These are phyloP conservation scores for Brettanomyces anomalus DNA, from an alignment of 805 yeast species.

Conservation along the genomic window DNA sequence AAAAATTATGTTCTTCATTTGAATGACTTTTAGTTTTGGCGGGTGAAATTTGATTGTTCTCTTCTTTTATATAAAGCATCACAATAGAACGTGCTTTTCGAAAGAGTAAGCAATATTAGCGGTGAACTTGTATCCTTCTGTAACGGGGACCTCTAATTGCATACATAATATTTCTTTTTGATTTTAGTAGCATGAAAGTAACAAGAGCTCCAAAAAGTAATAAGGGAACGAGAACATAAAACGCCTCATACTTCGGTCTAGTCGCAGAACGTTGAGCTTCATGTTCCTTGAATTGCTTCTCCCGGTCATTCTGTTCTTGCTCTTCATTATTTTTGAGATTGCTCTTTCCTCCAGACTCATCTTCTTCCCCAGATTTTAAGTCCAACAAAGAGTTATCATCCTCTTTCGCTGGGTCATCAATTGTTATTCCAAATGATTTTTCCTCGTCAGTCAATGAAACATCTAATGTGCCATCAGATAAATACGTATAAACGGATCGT, in stretches of 20 bases:
- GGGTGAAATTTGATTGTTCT: too few relatives aligned
- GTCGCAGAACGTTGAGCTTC: not conserved
- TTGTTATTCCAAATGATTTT: not conserved
- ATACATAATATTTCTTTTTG: conserved; percentile 13
- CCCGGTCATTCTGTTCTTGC: conserved; percentile 1
- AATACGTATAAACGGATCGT: conserved; percentile 7
- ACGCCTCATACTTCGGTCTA: conserved; percentile 1
- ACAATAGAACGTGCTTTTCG: not conserved
- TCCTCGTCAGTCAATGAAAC: conserved; percentile 2
- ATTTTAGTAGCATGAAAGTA: conserved; percentile 9
- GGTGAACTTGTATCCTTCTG: conserved; percentile 13
- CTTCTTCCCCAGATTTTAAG: not conserved
- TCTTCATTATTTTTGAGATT: not conserved
- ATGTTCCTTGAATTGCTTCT: not conserved
- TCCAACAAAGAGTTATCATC: not conserved
- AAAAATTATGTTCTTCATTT: conserved; percentile 5
- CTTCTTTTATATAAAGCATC: too few relatives aligned
- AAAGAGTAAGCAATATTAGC: not conserved
- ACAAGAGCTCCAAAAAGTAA: conserved; percentile 6
- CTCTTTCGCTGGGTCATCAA: not conserved
- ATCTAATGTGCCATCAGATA: conserved; percentile 1
- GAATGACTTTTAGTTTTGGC: too few relatives aligned
- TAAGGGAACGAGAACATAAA: conserved; percentile 12
- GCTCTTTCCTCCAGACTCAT: not conserved
- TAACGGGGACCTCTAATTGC: conserved; percentile 23